phyloP scores from a whole-genome alignment of 306 rosid species.

The Vigna mungo region DNA sequence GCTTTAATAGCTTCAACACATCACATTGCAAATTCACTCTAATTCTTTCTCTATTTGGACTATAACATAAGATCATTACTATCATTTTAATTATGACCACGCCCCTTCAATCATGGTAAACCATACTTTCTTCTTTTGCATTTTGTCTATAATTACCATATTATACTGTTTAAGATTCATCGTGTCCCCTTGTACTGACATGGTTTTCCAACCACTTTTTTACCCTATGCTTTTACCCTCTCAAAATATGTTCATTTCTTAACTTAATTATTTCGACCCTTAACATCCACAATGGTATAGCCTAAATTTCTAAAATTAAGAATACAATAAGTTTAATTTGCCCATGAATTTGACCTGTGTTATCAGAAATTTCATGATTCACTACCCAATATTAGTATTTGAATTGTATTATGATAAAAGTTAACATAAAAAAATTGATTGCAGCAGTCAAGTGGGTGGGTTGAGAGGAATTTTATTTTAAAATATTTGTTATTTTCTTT shows the following conservation, averaged over 20 bases:
- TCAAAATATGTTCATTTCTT: not conserved
- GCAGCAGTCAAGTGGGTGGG: too few species aligned
- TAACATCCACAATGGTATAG: too few species aligned
- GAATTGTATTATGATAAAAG: too few species aligned
- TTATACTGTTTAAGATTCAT: not conserved
- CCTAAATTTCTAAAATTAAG: too few species aligned
- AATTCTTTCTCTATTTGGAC: not conserved
- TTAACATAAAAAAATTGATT: too few species aligned
- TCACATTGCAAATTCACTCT: constrained; percentile 19
- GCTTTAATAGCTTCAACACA: constrained; percentile 8
- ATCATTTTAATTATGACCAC: constrained; percentile 44
- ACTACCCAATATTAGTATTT: too few species aligned
- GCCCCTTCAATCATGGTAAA: constrained; percentile 41
- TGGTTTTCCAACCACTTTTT: not conserved
- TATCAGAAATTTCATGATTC: too few species aligned
- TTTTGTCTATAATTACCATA: constrained; percentile 16
- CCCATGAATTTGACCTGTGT: too few species aligned
- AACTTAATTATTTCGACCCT: too few species aligned
- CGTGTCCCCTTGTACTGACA: not conserved
- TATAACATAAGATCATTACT: constrained; percentile 20
- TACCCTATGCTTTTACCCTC: not conserved
- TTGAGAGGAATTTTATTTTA: too few species aligned
- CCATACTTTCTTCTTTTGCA: constrained; percentile 25
- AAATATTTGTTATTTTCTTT: too few species aligned
- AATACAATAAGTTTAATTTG: too few species aligned